Percentiles rank a stretch among this genome's conserved stretches.
phyloP scores from a whole-genome alignment of 140 eudicot species.

The Oenanthe javanica region DNA sequence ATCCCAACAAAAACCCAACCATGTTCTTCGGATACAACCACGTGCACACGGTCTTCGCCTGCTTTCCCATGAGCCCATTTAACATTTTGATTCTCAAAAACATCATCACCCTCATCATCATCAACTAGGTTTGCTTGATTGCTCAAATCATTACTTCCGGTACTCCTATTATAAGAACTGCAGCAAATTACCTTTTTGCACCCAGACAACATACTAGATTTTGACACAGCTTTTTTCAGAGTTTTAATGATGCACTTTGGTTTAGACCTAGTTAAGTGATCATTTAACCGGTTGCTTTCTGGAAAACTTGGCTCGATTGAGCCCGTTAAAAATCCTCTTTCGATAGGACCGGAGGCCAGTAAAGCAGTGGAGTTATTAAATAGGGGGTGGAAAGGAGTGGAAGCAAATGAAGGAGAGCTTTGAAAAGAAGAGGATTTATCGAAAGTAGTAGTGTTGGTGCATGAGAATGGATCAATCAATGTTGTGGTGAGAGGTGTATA shows the following conservation, averaged over 20 bases:
- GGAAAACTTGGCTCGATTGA: slow-evolving; percentile 28
- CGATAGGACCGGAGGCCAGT: slow-evolving; percentile 61
- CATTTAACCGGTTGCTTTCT: neutral
- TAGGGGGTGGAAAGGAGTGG: slow-evolving; percentile 57
- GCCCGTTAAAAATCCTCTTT: slow-evolving; percentile 50
- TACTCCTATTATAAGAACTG: neutral
- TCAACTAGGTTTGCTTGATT: neutral
- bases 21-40: slow-evolving; percentile 14
- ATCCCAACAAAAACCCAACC: slow-evolving; percentile 20
- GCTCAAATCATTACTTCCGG: neutral
- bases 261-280: neutral
- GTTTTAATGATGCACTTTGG: neutral
- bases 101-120: neutral
- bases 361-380: slow-evolving; percentile 16
- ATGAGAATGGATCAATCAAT: slow-evolving; percentile 15
- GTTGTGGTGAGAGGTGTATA: slow-evolving; percentile 56
- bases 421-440: slow-evolving; percentile 50
- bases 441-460: slow-evolving; percentile 13
- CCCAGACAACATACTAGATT: neutral
- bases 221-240: neutral
- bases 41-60: slow-evolving; percentile 18
- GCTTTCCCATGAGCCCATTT: slow-evolving; percentile 21
- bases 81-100: neutral
- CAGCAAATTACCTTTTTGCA: neutral
- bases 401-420: slow-evolving; percentile 49